Evolutionary conservation across 73 alveolate species (phyloP), one percentile per base, ranked within the genome.

Genomic region (Paramecium caudatum): DNA sequence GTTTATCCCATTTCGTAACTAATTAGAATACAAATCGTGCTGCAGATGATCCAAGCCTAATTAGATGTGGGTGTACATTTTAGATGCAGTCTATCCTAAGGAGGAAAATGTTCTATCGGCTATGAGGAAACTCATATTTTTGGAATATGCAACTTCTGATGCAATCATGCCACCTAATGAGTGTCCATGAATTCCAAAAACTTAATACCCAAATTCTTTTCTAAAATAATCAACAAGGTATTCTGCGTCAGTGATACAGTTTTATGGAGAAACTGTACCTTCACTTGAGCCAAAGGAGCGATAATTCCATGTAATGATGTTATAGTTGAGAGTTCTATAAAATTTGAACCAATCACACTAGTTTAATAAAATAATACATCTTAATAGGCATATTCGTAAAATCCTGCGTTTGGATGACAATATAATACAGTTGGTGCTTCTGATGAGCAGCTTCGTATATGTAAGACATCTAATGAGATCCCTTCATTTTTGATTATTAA

Each of bases 121-220:
- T 9, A 74, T 39, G 21, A 74, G 32, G 16, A 74, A 74, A 19
- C 32, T 8, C 3, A 74, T 8, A 0, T 74, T 74, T 5, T 21
- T 32, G 5, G 3, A 21, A 0, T 85, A 80, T 10, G 95, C 96
- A 62, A 93, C 65, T 61, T 92, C 78, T 43, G 93, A 43, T 19
- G 98, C 97, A 8, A 93, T 69, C 33, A 83, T 82, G n/a, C 98
- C 98, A 46, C 98, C 98, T 19, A 94, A 41, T 32, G 93, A 85
- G 19, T 61, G 46, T 6, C 97, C 98, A 91, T 94, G 98, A 33
- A 93, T 94, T 0, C 94, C 96, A 8, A 94, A 21, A 23, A 55
- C 82, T 45, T 68, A 32, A 91, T 47, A 50, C 27, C 50, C 5
- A 63, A 78, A 91, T 45, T 63, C 70, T 7, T 70, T 46, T 90